A percentile compares a stretch with the other conserved stretches of the same genome.
phyloP scores from a whole-genome alignment of 2,329 filamentous ascomycete genomes.

The Cytospora piceicola region DNA sequence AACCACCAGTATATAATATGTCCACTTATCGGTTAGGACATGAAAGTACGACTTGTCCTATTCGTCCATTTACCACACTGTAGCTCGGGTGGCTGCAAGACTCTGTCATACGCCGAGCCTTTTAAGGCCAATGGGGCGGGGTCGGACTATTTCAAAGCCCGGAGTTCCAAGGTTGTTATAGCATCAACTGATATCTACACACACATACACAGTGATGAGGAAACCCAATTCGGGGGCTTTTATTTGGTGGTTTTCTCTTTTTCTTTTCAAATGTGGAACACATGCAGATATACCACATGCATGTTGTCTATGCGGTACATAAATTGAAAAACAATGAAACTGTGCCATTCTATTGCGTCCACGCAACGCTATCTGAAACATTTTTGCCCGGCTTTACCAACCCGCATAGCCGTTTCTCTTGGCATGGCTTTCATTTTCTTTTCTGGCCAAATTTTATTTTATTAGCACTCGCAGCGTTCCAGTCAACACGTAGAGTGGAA shows the following conservation, averaged over 20 bases:
- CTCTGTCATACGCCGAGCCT: constrained; percentile 21
- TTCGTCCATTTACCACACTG: constrained; percentile 5
- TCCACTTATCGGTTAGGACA: constrained; percentile 3
- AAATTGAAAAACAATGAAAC: not conserved
- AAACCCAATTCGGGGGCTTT: not conserved
- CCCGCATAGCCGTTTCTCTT: constrained; percentile 7
- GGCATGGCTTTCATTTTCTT: constrained; percentile 14
- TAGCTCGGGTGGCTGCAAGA: constrained; percentile 21
- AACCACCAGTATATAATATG: too few relatives aligned
- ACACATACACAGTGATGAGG: not conserved
- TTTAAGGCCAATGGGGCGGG: not conserved
- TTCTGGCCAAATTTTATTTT: not conserved
- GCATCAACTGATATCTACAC: constrained; percentile 5
- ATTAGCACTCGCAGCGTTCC: constrained; percentile 3
- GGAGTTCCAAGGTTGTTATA: too few relatives aligned
- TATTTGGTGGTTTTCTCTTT: not conserved
- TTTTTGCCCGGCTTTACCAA: constrained; percentile 10
- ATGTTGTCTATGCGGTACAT: constrained; percentile 18
- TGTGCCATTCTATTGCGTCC: not conserved
- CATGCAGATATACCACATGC: not conserved
- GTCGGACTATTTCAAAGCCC: not conserved
- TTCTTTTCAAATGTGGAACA: constrained; percentile 10
- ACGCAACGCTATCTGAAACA: constrained; percentile 26
- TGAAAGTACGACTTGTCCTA: constrained; percentile 2
- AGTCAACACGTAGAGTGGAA: not conserved